Percentiles rank a stretch among this genome's conserved stretches.
Evolutionary conservation across 768 basidiomycete species (phyloP).

Genomic region (Lentinula detonsa): DNA sequence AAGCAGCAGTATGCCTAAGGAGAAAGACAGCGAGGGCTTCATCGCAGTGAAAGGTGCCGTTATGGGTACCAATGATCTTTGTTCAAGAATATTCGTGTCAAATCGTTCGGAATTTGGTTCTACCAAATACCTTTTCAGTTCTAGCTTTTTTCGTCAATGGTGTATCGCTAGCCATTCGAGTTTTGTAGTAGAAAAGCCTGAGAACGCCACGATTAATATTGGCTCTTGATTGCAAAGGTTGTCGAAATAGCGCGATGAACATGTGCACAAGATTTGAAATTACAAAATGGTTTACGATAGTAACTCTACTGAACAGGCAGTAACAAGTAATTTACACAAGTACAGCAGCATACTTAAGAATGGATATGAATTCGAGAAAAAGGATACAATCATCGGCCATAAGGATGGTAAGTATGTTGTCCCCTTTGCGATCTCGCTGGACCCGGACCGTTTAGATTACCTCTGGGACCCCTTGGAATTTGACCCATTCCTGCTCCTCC

Average conservation of each 20-base stretch:
- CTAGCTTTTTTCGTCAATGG: not conserved
- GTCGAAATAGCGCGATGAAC: not conserved
- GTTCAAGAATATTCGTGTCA: not conserved
- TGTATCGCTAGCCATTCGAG: not conserved
- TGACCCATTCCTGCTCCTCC: not conserved
- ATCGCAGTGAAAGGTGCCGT: conserved; percentile 95
- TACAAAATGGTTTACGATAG: not conserved
- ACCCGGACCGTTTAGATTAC: not conserved
- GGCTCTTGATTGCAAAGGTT: too few species aligned
- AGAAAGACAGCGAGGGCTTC: conserved; percentile 94
- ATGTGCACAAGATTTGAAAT: not conserved
- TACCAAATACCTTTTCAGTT: not conserved
- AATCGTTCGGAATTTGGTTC: not conserved
- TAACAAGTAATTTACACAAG: not conserved
- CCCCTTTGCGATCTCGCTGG: conserved; percentile 2
- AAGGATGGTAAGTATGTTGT: conserved; percentile 5
- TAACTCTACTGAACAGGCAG: not conserved
- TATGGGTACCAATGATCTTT: conserved; percentile 85
- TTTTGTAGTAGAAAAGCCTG: not conserved
- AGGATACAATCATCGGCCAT: not conserved
- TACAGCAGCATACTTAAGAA: not conserved
- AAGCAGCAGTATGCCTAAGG: conserved; percentile 70
- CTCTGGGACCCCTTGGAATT: conserved; percentile 3
- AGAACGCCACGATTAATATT: not conserved
- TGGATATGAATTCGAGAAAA: not conserved